Evolutionary conservation across 1,284 basidiomycete genomes (phyloP), one percentile per base, ranked within the genome.

Genomic region (Thecaphora thlaspeos): DNA sequence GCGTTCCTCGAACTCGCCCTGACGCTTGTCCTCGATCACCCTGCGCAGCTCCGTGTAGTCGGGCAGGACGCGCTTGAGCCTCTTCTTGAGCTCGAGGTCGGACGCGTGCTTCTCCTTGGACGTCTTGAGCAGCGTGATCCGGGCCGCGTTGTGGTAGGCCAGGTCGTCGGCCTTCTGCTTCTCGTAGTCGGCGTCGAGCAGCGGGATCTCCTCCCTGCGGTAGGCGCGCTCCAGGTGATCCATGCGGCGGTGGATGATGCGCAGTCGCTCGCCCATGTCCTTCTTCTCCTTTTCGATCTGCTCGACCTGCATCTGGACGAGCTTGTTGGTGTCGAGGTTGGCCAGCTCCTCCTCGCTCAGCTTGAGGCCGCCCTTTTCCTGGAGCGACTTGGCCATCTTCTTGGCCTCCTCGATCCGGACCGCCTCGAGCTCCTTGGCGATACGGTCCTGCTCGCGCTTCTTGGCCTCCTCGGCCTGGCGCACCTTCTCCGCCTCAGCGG

Each of bases 151-250:
- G 48, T 82, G 82, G 69, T 88, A 87, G 32, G 86, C 80, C 1
- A 80, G 78, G 51, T 90, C 85, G 79, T 89, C 89, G 1, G 86
- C 85, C 44, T 83, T 81, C 78, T 98, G 94, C 1, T 83, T 79
- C 57, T 89, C 88, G 78, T 97, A 98, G 80, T 97, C 94, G 65
- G 89, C 82, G 1, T 83, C 84, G 39, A 97, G 84, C 17, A 97
- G 82, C 0, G 91, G 89, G 12, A 87, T 85, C 79, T 97, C 95
- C 61, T 93, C 92, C 80, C 91, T 91, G 66, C 94, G 88, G 82
- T 89, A 91, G 0, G 94, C 93, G 62, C 95, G 90, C 81, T 98
- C 94, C 75, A 90, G 80, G 80, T 98, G 93, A 76, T 98, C 94
- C 72, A 97, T 86, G 28, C 91, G 88, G 81, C 97, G 96, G 52